Evolutionary conservation across 768 basidiomycete species (phyloP).

Genomic region (Kwoniella botswanensis): DNA sequence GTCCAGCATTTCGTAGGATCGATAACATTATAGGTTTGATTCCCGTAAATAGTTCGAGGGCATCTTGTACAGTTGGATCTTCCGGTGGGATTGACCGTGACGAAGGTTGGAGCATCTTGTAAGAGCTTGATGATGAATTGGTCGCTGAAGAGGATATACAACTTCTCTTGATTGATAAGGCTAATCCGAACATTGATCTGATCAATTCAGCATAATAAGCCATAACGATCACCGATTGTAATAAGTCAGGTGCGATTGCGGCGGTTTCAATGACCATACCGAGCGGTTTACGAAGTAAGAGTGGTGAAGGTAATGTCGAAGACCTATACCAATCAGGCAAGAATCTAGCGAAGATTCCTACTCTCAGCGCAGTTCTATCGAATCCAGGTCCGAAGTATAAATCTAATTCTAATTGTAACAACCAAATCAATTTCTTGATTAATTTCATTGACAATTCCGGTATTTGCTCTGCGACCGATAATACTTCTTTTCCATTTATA

Average conservation of each 20-base stretch:
- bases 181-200: constrained; percentile 78
- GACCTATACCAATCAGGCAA: constrained; percentile 91
- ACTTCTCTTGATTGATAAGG: constrained; percentile 44
- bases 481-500: constrained; percentile 58
- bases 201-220: constrained; percentile 89
- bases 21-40: constrained; percentile 58
- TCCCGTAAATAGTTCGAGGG: constrained; percentile 79
- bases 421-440: constrained; percentile 75
- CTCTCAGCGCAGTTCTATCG: constrained; percentile 50
- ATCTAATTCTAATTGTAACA: constrained; percentile 61
- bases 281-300: constrained; percentile 88
- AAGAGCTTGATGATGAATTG: neutral
- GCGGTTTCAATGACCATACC: constrained; percentile 88
- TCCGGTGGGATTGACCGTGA: constrained; percentile 51
- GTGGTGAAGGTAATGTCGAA: constrained; percentile 79
- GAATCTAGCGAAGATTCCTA: constrained; percentile 77
- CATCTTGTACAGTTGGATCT: constrained; percentile 62
- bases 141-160: constrained; percentile 9
- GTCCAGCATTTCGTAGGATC: constrained; percentile 46
- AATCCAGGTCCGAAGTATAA: constrained; percentile 44
- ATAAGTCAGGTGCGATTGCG: constrained; percentile 83
- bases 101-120: constrained; percentile 16
- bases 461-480: constrained; percentile 71
- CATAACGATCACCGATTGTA: constrained; percentile 84
- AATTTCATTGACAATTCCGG: constrained; percentile 78